A percentile compares a stretch with the other conserved stretches of the same genome.
Conservation (phyloP, 306 rosid genomes). For the Cercis canadensis region DNA sequence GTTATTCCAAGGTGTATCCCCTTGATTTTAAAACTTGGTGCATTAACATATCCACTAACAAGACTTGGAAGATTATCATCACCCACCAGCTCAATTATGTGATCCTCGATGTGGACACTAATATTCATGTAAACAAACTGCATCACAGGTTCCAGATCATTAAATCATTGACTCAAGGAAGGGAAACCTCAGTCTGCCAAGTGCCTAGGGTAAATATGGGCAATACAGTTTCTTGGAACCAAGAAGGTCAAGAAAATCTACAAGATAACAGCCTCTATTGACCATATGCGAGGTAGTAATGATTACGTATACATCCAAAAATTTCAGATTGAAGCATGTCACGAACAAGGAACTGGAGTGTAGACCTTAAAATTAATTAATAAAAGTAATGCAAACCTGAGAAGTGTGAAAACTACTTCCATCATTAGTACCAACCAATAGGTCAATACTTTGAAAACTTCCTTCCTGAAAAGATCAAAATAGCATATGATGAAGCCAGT, state of each 20-base stretch:
- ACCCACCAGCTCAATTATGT: constrained; percentile 69
- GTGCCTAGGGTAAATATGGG: constrained; percentile 3
- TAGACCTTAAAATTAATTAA: constrained; percentile 23
- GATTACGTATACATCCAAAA: constrained; percentile 25
- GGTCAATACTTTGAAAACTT: constrained; percentile 61
- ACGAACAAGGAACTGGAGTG: constrained; percentile 30
- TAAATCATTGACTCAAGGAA: constrained; percentile 16
- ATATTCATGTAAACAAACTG: constrained; percentile 87
- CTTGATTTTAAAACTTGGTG: constrained; percentile 66
- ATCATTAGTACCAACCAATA: constrained; percentile 73
- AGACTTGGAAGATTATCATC: constrained; percentile 46
- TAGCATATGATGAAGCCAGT: constrained; percentile 30
- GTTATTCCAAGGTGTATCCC: constrained; percentile 81
- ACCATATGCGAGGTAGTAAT: constrained; percentile 31
- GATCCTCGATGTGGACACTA: constrained; percentile 82
- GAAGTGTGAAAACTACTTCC: constrained; percentile 75
- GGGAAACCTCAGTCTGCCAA: constrained; percentile 17
- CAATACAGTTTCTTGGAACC: constrained; percentile 10
- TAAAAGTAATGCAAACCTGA: constrained; percentile 64
- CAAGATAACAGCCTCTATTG: constrained; percentile 21
- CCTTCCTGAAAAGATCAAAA: constrained; percentile 72
- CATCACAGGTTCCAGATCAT: constrained; percentile 48
- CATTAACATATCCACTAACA: constrained; percentile 48
- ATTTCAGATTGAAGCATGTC: constrained; percentile 28
- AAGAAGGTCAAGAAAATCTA: constrained; percentile 30